Evolutionary conservation across 2,329 filamentous ascomycete species (phyloP).

Genomic region (Raffaelea deltoideospora): DNA sequence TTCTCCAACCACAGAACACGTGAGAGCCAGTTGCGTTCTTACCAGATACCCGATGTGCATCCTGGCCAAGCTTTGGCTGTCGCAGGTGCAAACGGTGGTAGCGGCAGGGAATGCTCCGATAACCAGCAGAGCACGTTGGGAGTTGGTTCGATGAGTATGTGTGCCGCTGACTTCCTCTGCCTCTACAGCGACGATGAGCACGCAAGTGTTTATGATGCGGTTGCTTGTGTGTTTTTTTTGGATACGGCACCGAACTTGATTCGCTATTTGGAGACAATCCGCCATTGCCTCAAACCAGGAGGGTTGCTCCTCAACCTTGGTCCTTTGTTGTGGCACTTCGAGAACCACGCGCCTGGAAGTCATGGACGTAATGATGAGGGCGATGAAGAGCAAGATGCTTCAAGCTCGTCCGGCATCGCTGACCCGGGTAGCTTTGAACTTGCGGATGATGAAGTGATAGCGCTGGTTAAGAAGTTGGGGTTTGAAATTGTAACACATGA

Average conservation of each 20-base stretch:
- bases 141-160: slow-evolving; percentile 73
- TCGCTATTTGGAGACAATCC: slow-evolving; percentile 73
- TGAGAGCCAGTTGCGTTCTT: slow-evolving; percentile 57
- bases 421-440: slow-evolving; percentile 86
- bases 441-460: slow-evolving; percentile 73
- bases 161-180: slow-evolving; percentile 83
- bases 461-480: slow-evolving; percentile 57
- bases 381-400: slow-evolving; percentile 32
- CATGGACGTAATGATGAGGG: slow-evolving; percentile 36
- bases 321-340: slow-evolving; percentile 90
- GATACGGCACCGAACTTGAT: slow-evolving; percentile 93
- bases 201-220: slow-evolving; percentile 55
- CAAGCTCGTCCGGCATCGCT: slow-evolving; percentile 52
- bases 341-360: slow-evolving; percentile 51
- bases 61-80: slow-evolving; percentile 38
- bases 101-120: background rate
- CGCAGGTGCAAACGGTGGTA: background rate
- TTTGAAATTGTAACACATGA: slow-evolving; percentile 57
- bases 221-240: slow-evolving; percentile 87
- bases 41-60: slow-evolving; percentile 68
- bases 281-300: slow-evolving; percentile 58
- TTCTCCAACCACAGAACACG: slow-evolving; percentile 76
- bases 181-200: slow-evolving; percentile 56
- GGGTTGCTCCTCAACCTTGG: slow-evolving; percentile 84
- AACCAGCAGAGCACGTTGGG: background rate